Evolutionary conservation across 345 rosid species (phyloP).

Genomic region (Odontarrhena argentea): DNA sequence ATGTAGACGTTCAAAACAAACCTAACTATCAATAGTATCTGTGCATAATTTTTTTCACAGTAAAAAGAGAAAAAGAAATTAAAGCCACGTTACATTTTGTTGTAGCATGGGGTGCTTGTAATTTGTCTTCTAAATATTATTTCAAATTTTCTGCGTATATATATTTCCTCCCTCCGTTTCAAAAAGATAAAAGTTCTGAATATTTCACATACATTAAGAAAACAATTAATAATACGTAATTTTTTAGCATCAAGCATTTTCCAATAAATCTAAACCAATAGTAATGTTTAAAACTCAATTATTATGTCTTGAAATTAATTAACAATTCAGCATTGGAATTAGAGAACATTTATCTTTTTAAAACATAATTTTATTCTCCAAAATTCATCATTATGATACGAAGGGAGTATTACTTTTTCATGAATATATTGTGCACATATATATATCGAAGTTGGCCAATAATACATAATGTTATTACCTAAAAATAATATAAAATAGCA

Average conservation of each 20-base stretch:
- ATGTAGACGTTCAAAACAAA: slow-evolving; percentile 9
- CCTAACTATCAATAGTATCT: slow-evolving; percentile 5
- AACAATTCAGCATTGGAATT: too few relatives aligned
- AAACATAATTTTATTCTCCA: too few relatives aligned
- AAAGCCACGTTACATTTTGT: slow-evolving; percentile 1
- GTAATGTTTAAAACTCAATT: too few relatives aligned
- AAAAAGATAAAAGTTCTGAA: too few relatives aligned
- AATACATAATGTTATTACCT: not conserved
- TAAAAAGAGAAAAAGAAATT: not conserved
- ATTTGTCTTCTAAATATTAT: not conserved
- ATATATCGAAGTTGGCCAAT: not conserved
- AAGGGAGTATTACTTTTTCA: not conserved
- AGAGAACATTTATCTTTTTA: too few relatives aligned
- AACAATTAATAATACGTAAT: too few relatives aligned
- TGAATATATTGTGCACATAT: not conserved
- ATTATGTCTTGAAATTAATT: too few relatives aligned
- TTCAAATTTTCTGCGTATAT: not conserved
- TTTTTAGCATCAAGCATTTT: too few relatives aligned
- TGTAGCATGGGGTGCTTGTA: not conserved
- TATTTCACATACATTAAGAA: too few relatives aligned
- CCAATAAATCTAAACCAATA: too few relatives aligned
- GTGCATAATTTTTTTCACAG: not conserved
- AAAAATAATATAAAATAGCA: too few relatives aligned
- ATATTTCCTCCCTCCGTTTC: not conserved
- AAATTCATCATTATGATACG: too few relatives aligned